phyloP scores from a whole-genome alignment of 768 basidiomycete genomes.

The Lactarius evosmus region DNA sequence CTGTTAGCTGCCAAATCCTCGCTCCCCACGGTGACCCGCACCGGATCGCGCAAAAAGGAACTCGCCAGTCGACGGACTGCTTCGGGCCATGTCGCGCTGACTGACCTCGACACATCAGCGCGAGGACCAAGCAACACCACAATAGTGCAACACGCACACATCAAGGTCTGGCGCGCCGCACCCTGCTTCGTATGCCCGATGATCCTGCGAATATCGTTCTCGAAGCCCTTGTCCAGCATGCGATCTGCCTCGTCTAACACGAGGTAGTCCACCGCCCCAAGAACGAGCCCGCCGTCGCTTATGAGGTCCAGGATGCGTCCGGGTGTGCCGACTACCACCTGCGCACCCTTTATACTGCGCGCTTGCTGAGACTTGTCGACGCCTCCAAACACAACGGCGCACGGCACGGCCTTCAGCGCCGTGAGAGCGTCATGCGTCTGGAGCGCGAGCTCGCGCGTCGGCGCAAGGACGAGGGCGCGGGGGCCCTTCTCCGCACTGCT shows the following conservation, averaged over 20 bases:
- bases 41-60: conserved; percentile 80
- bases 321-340: conserved; percentile 93
- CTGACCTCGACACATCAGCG: conserved; percentile 38
- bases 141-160: conserved; percentile 59
- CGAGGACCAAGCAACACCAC: not conserved
- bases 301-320: conserved; percentile 92
- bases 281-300: conserved; percentile 78
- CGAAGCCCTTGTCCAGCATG: conserved; percentile 98
- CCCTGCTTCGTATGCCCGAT: conserved; percentile 70
- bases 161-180: conserved; percentile 81
- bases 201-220: conserved; percentile 93
- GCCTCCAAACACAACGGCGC: conserved; percentile 93
- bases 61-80: conserved; percentile 84
- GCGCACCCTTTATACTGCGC: conserved; percentile 57
- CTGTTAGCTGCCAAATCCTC: conserved; percentile 95
- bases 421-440: conserved; percentile 88
- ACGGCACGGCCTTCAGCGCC: conserved; percentile 69
- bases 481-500: conserved; percentile 34
- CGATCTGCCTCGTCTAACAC: conserved; percentile 98
- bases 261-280: conserved; percentile 86
- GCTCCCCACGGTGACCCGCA: conserved; percentile 91
- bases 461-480: conserved; percentile 76
- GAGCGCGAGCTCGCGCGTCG: conserved; percentile 93
- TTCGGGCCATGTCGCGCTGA: conserved; percentile 99
- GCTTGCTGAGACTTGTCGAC: conserved; percentile 86